A percentile compares a stretch with the other conserved stretches of the same genome.
Conservation (phyloP, 192 early-diverging fungal species). For the Coemansia erecta region DNA sequence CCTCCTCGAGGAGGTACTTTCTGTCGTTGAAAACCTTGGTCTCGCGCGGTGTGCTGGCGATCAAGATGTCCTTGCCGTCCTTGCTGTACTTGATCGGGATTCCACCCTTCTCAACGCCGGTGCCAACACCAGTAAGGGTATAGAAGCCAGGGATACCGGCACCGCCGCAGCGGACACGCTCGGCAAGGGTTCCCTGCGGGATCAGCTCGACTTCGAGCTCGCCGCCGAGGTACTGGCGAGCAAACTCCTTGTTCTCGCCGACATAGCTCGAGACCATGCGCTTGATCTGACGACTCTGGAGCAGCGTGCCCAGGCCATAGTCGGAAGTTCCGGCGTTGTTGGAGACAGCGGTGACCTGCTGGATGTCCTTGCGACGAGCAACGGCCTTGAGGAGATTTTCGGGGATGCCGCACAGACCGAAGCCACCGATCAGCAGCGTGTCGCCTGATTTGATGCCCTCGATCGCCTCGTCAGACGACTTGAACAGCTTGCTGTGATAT, state of each 20-base stretch:
- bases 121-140: constrained; percentile 69
- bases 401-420: constrained; percentile 78
- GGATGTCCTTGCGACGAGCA: constrained; percentile 57
- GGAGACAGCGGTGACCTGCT: constrained; percentile 69
- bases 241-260: constrained; percentile 81
- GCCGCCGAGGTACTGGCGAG: constrained; percentile 74
- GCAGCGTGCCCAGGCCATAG: constrained; percentile 67
- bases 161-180: constrained; percentile 74
- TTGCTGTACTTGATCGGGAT: constrained; percentile 70
- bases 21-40: constrained; percentile 62
- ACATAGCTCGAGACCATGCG: constrained; percentile 78
- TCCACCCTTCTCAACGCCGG: constrained; percentile 66
- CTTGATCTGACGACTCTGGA: constrained; percentile 71
- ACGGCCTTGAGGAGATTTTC: constrained; percentile 73
- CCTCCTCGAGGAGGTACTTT: constrained; percentile 76
- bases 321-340: constrained; percentile 77
- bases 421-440: constrained; percentile 68
- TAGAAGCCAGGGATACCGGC: constrained; percentile 76
- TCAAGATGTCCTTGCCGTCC: constrained; percentile 43
- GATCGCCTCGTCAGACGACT: constrained; percentile 62
- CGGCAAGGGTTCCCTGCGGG: constrained; percentile 76
- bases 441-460: constrained; percentile 58
- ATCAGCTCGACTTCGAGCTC: constrained; percentile 77
- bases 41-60: constrained; percentile 65
- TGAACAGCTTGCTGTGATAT: constrained; percentile 57